Conservation (phyloP, 495 filamentous ascomycete genomes). For the Hypoxylon crocopeplum region DNA sequence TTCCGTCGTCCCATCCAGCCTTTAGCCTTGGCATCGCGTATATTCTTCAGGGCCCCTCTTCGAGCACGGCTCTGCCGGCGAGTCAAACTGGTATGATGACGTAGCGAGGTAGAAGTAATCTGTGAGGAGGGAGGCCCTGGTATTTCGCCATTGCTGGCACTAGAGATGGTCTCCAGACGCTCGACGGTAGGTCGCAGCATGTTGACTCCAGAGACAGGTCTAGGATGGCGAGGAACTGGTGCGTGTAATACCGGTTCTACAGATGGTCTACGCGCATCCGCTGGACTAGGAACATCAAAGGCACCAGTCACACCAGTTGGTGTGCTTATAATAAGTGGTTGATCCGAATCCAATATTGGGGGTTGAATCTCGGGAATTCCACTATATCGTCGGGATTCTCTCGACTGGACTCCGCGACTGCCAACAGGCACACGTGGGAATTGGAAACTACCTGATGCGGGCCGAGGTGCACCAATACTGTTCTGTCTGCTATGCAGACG, state of each 20-base stretch:
- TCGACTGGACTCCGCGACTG: slow-evolving; percentile 10
- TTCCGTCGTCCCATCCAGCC: slow-evolving; percentile 58
- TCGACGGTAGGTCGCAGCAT: slow-evolving; percentile 54
- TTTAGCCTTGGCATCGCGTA: slow-evolving; percentile 59
- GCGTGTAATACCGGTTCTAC: slow-evolving; percentile 49
- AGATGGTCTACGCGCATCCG: slow-evolving; percentile 29
- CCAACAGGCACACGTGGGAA: slow-evolving; percentile 42
- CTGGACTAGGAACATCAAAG: slow-evolving; percentile 47
- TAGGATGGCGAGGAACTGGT: slow-evolving; percentile 52
- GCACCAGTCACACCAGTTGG: slow-evolving; percentile 53
- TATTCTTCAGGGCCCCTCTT: slow-evolving; percentile 61
- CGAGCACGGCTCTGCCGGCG: slow-evolving; percentile 58
- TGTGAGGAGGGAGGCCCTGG: slow-evolving; percentile 35
- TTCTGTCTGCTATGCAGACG: slow-evolving; percentile 33
- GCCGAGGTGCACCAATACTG: slow-evolving; percentile 29
- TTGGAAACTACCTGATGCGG: slow-evolving; percentile 43
- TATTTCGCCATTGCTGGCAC: slow-evolving; percentile 34
- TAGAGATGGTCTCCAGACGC: slow-evolving; percentile 59
- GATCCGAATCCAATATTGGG: slow-evolving; percentile 39
- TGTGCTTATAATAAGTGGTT: slow-evolving; percentile 58
- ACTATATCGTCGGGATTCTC: slow-evolving; percentile 28
- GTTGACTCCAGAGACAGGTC: slow-evolving; percentile 43
- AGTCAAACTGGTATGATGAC: slow-evolving; percentile 44
- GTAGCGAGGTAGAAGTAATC: slow-evolving; percentile 40
- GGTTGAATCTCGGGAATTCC: slow-evolving; percentile 35